Evolutionary conservation across 1,139 yeast species (phyloP), one percentile per base, ranked within the genome.

Genomic region (Blastobotrys apis): DNA sequence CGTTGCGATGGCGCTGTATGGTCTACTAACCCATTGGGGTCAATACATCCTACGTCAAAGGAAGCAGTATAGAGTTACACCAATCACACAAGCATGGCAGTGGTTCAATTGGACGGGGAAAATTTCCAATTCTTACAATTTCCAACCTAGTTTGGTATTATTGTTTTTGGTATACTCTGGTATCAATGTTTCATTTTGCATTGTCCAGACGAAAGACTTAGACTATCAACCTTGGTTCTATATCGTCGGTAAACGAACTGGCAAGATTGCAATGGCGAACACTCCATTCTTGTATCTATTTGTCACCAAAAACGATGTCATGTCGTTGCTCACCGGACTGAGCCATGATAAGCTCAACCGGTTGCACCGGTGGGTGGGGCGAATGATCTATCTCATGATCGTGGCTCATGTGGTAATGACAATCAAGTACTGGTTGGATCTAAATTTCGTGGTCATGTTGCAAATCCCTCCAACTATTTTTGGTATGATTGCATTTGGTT

Each of bases 401-500:
- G 62, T 68, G 1, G 52, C 66, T 4, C 79, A 74, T 54, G 51
- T 70, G 39, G 59, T 57, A 12, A 50, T 71, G 33, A 51, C 67
- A 1, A 53, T 65, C 16, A 52, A 59, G 20, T 74, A 73, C 51
- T 74, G 78, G 79, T 51, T 72, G 20, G 56, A 58, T 4, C 47
- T 72, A 41, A 62, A 68, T 19, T 69, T 72, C 49, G 51, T 58
- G 15, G 57, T 71, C 13, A 73, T 73, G 76, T 49, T 73, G 19
- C 47, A 59, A 10, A 73, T 74, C 34, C 79, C 78, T 1, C 78
- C 78, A 1, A 75, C 71, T 51, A 72, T 71, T 17, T 74, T 74
- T 57, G 79, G 78, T 5, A 68, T 72, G 60, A 73, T 74, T 44
- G 70, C 77, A 0, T 72, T 67, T 50, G 64, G 65, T 3, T 59